Base-by-base conservation (phyloP, 208 protist species). In the Leishmania tropica region DNA sequence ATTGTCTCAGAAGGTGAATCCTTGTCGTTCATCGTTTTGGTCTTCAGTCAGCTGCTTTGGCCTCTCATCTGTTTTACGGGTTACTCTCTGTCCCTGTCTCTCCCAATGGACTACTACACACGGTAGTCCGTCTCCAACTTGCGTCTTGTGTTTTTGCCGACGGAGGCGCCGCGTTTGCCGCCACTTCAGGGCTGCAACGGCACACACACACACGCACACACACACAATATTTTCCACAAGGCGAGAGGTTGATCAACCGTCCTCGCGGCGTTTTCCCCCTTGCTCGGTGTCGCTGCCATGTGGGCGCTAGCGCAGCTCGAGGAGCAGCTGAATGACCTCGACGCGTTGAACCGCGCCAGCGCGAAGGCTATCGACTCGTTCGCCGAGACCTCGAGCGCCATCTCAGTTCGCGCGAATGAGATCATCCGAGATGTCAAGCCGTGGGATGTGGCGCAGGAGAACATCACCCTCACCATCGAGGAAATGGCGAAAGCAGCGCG, bases 361-460 rank as follows among this genome's bases (percentile, higher is more conserved):
- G 89, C 89, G 19, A 93, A 91, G 64, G 88, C 89, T 7, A 89
- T 97, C 47, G 94, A 97, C 81, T 88, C 84, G 67, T 95, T 97
- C 81, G 90, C 94, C n/a, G 93, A 96, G 79, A 94, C 89, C 3
- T 95, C 94, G 17, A 89, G 89, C 60, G 87, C 87, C 73, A 96
- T 97, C 77, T 83, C 90, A 7, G 62, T 89, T 19, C 88, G 93
- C 4, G 91, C 90, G 4, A 89, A 88, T 19, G 87, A 88, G 35
- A 97, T 97, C 37, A 88, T 90, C 21, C 84, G 85, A 35, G 93
- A 97, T 77, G 92, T 97, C 5, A 89, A 91, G 77, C 92, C 91
- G 79, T 97, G 94, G 93, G 92, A 95, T 83, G 80, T 95, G n/a
- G 92, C 94, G 24, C 89, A 94, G 84, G 94, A 97, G 77, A 96